These are phyloP conservation scores for Calcarisporium arbuscula DNA, from an alignment of 2,329 filamentous ascomycete genomes.

Conservation along the genomic window DNA sequence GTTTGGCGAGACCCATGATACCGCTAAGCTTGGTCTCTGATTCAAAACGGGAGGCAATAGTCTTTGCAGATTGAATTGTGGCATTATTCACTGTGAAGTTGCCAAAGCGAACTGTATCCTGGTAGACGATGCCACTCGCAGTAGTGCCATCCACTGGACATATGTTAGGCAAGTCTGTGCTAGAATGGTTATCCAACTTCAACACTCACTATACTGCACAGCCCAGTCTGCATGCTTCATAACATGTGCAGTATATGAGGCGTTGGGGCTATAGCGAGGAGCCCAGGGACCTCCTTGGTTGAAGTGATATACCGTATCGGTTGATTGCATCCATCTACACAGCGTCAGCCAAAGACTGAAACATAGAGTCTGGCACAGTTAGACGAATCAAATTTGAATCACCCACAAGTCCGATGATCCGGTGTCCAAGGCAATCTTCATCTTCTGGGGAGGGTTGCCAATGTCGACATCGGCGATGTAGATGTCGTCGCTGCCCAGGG, in stretches of 20 bases:
- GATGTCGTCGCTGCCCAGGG: constrained; percentile 34
- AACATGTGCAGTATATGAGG: constrained; percentile 35
- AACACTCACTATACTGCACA: constrained; percentile 41
- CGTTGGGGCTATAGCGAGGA: constrained; percentile 35
- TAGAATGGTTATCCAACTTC: not conserved
- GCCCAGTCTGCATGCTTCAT: constrained; percentile 41
- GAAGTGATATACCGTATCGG: constrained; percentile 34
- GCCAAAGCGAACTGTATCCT: constrained; percentile 42
- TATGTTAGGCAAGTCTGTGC: not conserved
- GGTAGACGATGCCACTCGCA: constrained; percentile 42
- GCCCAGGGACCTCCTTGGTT: constrained; percentile 29
- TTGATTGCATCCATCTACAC: constrained; percentile 47
- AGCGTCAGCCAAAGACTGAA: constrained; percentile 3
- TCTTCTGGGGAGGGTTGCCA: constrained; percentile 40
- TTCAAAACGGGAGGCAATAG: constrained; percentile 37
- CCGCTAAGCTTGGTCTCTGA: constrained; percentile 37
- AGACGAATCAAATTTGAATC: too few relatives aligned
- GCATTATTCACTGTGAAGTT: constrained; percentile 35
- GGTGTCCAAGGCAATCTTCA: constrained; percentile 46
- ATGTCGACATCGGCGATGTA: constrained; percentile 38
- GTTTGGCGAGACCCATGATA: constrained; percentile 46
- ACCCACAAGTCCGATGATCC: constrained; percentile 59
- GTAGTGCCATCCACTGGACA: constrained; percentile 35
- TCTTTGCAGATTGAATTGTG: constrained; percentile 42
- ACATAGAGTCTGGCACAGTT: too few relatives aligned